Base-by-base conservation (phyloP, 352 stramenopile species). In the Thraustochytrium sp. region DNA sequence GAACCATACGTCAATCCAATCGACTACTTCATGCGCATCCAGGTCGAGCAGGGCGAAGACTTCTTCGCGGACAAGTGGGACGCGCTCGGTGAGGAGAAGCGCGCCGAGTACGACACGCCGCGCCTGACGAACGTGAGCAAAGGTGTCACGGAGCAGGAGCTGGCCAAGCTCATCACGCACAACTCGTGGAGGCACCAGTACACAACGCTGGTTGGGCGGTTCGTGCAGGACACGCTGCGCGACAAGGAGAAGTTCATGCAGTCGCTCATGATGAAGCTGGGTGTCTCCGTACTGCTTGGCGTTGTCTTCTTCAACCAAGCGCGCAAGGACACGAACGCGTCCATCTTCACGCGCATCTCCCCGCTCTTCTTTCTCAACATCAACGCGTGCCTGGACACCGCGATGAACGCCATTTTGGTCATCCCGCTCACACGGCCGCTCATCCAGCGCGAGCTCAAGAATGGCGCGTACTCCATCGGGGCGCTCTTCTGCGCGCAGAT, bases 11-110 rank as follows among this genome's bases (percentile, higher is more conserved):
- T 63, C 31, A 84, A 84, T 34, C 76, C 76, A 11, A 37, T 82
- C n/a, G 76, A 84, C 65, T 84, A 65, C 44, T 83, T 49, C 42
- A 84, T 84, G 76, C 76, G 61, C 53, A 26, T 77, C 11, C 36
- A 31, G 11, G 36, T 85, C 3, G 61, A 77, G 34, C 11, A 84
- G 44, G 76, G 85, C 46, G 21, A 63, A 37, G 36, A 53, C 26
- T 65, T 59, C 29, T 83, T 82, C 29, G 26, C 61, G 21, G n/a
- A 84, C 29, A 63, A 37, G 13, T 83, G 65, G 76, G 36, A 21
- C n/a, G 44, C 36, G 76, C 37, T 84, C 21, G 76, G 72, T 2
- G 61, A 82, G 5, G 61, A 18, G 4, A 40, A 48, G 46, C 3
- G 29, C 16, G 26, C 37, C 29, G 51, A 48, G 8, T 42, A 49